Conservation (phyloP, 257 asterid genomes). For the Penstemon eatonii region DNA sequence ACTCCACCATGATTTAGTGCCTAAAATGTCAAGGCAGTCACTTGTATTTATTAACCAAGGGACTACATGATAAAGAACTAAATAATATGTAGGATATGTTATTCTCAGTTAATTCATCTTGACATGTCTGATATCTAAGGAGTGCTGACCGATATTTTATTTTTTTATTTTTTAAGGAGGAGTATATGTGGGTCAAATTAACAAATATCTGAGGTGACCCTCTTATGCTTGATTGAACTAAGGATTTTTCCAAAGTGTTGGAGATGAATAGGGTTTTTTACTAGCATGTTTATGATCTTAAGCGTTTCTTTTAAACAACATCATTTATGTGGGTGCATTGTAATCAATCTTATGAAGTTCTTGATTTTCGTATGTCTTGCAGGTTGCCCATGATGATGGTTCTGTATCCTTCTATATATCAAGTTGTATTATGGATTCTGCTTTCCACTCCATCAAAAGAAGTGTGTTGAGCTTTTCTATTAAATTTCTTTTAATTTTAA, state of each 20-base stretch:
- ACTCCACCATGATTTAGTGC: slow-evolving; percentile 4
- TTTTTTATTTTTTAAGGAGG: too few species aligned
- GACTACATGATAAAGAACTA: slow-evolving; percentile 5
- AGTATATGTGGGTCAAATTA: too few species aligned
- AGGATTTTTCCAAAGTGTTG: too few species aligned
- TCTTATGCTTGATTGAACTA: not conserved
- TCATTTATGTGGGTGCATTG: too few species aligned
- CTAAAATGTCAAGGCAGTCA: not conserved
- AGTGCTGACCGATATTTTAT: too few species aligned
- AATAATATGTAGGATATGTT: not conserved
- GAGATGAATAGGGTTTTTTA: too few species aligned
- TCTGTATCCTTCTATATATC: slow-evolving; percentile 71
- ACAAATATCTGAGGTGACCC: not conserved
- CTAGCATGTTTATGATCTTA: too few species aligned
- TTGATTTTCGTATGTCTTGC: slow-evolving; percentile 31
- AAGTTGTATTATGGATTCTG: not conserved
- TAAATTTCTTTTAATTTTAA: not conserved
- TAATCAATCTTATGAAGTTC: slow-evolving; percentile 5
- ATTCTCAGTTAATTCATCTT: not conserved
- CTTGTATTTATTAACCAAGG: not conserved
- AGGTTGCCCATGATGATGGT: slow-evolving; percentile 96
- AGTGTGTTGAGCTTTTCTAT: not conserved
- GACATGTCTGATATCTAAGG: not conserved
- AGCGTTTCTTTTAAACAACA: too few species aligned
- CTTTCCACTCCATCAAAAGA: not conserved